Evolutionary conservation across 2,329 filamentous ascomycete genomes (phyloP), one percentile per base, ranked within the genome.

Genomic region (Diplodia mutila): DNA sequence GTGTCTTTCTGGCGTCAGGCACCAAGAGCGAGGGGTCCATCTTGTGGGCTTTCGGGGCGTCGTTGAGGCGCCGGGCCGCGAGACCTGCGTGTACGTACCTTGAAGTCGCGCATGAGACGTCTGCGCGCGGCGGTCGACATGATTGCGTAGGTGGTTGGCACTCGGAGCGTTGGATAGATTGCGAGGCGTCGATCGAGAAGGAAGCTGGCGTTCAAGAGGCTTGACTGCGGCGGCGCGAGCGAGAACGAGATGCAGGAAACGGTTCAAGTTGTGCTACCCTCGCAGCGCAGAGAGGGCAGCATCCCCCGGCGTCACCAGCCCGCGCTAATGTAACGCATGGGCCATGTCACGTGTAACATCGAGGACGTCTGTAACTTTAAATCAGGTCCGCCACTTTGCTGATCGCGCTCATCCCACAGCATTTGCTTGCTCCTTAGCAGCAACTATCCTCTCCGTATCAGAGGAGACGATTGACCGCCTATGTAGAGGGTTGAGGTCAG

Each of bases 41-140:
- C 18, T 37, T 39, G n/a, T 29, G 48, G 29, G 37, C 46, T 67
- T n/a, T 42, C 7, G 63, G 23, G 34, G 34, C 29, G 23, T 52
- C 67, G 66, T 69, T 72, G 67, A 37, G 34, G 34, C 34, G 34
- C 8, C 3, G 11, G 34, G 34, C 34, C 34, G 69, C 32, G 27
- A 21, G 48, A 39, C 54, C 37, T 46, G 55, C 52, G 53, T 57
- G 34, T 37, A 54, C 57, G 69, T 80, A 96, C 93, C 91, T 98
- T 98, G 88, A 98, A 98, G 85, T 98, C 95, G 80, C 95, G 92
- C 95, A 99, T 98, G 80, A 99, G 85, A 78, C 95, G 93, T 79
- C 95, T 92, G 79, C 95, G 91, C 73, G 95, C 95, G 73, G 94
- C 91, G 71, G 95, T 98, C 75, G 94, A 98, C 94, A 92, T 93